Evolutionary conservation across 768 basidiomycete genomes (phyloP).

Genomic region (Suillus placidus): DNA sequence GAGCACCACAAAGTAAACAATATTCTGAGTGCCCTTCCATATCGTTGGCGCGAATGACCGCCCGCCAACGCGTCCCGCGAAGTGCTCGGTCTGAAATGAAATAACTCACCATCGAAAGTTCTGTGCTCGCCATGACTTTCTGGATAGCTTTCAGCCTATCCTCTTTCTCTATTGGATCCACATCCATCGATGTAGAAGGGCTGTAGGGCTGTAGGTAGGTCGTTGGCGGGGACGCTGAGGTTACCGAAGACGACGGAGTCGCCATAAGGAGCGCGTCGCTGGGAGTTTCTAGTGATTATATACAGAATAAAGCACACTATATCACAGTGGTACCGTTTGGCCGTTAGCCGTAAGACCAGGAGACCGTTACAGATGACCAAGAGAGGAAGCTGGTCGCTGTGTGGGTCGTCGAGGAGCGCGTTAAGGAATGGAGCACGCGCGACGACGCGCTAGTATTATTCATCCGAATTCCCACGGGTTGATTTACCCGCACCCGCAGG

Average conservation of each 20-base stretch:
- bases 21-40: constrained; percentile 9
- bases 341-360: constrained; percentile 20
- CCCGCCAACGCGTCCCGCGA: constrained; percentile 51
- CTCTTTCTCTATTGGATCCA: constrained; percentile 51
- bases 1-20: constrained; percentile 8
- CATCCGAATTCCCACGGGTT: constrained; percentile 37
- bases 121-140: constrained; percentile 78
- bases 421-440: constrained; percentile 39
- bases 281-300: constrained; percentile 16
- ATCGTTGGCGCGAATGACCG: constrained; percentile 26
- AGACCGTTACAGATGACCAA: constrained; percentile 37
- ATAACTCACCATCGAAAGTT: constrained; percentile 74
- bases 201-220: constrained; percentile 55
- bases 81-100: constrained; percentile 26
- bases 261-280: constrained; percentile 59
- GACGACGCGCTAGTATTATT: constrained; percentile 41
- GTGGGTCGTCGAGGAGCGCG: constrained; percentile 41
- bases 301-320: constrained; percentile 21
- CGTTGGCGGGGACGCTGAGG: constrained; percentile 79
- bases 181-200: constrained; percentile 43
- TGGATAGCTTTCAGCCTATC: constrained; percentile 68
- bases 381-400: constrained; percentile 39
- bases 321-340: constrained; percentile 16
- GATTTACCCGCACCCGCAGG: constrained; percentile 25
- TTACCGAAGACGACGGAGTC: constrained; percentile 79